Evolutionary conservation across 139 green algal genomes (phyloP), one percentile per base, ranked within the genome.

Genomic region (Tetratostichococcus sp.): DNA sequence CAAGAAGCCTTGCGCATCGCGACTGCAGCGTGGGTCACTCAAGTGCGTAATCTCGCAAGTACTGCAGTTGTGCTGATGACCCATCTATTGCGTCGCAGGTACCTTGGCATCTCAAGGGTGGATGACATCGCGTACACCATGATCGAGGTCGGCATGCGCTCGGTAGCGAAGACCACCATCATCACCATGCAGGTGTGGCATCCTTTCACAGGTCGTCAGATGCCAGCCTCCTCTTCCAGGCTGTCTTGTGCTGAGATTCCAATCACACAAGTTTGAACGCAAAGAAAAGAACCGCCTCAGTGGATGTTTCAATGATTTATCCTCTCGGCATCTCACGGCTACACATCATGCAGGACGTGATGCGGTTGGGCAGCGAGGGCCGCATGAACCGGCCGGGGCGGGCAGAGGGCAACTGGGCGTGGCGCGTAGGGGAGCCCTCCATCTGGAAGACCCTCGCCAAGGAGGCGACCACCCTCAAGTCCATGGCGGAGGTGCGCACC

Each of bases 331-430:
- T 71, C 66, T 43, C 57, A 35, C 2, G 14, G 19, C 50, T 4
- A 2, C 14, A 2, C 33, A 11, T 35, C 16, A 70, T 82, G 66
- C 91, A 99, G 91, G 96, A 99, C 80, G 84, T 99, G 31, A 91
- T 99, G 88, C 79, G 91, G 0, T 84, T 99, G 67, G 95, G 97
- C 80, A 97, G 98, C 86, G 82, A 31, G 1, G 89, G 85, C 0
- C 88, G 95, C 72, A 98, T 98, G 92, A 98, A 98, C 86, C 93
- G 86, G 0, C 95, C 95, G 1, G 95, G 94, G 34, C 85, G 74
- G 26, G 92, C 92, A 0, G 89, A 83, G 5, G 91, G 89, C 84
- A 97, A 97, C 87, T 97, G 93, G 93, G 43, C 75, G 0, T 97
- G 93, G 93, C 83, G 93, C 23, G 82, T 94, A 2, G 86, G 85